These are phyloP conservation scores for Jatropha podagrica DNA, from an alignment of 441 rosid genomes.

Conservation along the genomic window DNA sequence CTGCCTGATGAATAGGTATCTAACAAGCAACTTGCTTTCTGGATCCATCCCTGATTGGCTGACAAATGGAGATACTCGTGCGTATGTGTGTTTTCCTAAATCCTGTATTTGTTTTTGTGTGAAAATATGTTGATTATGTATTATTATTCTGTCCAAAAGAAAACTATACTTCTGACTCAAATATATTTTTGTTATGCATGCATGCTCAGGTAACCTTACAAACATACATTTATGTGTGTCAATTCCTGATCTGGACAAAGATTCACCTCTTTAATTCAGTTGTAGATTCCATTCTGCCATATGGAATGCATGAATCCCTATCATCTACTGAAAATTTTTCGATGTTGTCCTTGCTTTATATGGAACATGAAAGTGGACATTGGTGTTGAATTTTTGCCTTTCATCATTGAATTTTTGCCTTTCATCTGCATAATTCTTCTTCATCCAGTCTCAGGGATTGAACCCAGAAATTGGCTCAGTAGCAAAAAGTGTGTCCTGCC, in stretches of 20 bases:
- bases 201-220: neutral
- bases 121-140: neutral
- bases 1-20: slow-evolving; percentile 30
- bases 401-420: too few relatives aligned
- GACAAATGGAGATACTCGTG: slow-evolving; percentile 23
- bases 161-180: neutral
- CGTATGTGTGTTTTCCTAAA: slow-evolving; percentile 22
- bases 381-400: neutral
- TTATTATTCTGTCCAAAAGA: neutral
- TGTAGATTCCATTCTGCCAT: neutral
- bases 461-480: neutral
- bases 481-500: neutral
- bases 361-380: neutral
- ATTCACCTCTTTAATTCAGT: neutral
- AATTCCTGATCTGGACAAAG: neutral
- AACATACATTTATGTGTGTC: neutral
- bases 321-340: neutral
- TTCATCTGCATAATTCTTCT: too few relatives aligned
- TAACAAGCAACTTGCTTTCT: slow-evolving; percentile 27
- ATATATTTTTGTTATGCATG: neutral
- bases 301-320: neutral
- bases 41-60: slow-evolving; percentile 30
- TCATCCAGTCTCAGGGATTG: neutral
- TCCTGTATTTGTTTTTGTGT: neutral
- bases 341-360: neutral